A percentile compares a stretch with the other conserved stretches of the same genome.
Evolutionary conservation across 441 rosid genomes (phyloP).

Genomic region (Populus hybrid): DNA sequence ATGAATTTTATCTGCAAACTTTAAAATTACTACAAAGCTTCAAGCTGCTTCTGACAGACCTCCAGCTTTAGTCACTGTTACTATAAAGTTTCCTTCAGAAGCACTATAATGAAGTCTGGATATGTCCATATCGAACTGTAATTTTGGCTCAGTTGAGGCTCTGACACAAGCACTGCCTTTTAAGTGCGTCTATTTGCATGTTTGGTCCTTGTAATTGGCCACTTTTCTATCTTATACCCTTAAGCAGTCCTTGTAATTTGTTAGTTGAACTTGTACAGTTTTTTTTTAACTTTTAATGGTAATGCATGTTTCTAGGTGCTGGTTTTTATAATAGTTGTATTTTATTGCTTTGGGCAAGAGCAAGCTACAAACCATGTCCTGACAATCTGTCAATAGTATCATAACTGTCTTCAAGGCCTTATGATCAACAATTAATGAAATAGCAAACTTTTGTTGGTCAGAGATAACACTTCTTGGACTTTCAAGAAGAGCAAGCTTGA

Average conservation of each 20-base stretch:
- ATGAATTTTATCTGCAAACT: background rate
- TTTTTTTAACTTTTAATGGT: background rate
- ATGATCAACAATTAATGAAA: background rate
- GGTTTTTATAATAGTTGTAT: background rate
- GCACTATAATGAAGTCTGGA: background rate
- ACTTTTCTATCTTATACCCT: background rate
- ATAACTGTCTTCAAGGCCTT: background rate
- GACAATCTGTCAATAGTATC: background rate
- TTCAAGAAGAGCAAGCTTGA: background rate
- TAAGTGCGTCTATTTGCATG: background rate
- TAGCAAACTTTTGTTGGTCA: background rate
- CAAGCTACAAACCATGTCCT: background rate
- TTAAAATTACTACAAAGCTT: background rate
- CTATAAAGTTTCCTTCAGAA: background rate
- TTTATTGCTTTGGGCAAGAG: background rate
- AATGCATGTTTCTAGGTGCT: background rate
- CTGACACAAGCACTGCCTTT: background rate
- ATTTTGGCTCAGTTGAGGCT: background rate
- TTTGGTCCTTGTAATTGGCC: background rate
- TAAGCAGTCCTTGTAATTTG: background rate
- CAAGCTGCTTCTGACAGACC: background rate
- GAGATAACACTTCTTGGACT: background rate
- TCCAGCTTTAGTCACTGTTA: background rate
- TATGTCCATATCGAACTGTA: background rate
- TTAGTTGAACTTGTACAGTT: background rate